Percentiles rank a stretch among this genome's conserved stretches.
Evolutionary conservation across 2,329 filamentous ascomycete genomes (phyloP).

Genomic region (Verruconis gallopava): DNA sequence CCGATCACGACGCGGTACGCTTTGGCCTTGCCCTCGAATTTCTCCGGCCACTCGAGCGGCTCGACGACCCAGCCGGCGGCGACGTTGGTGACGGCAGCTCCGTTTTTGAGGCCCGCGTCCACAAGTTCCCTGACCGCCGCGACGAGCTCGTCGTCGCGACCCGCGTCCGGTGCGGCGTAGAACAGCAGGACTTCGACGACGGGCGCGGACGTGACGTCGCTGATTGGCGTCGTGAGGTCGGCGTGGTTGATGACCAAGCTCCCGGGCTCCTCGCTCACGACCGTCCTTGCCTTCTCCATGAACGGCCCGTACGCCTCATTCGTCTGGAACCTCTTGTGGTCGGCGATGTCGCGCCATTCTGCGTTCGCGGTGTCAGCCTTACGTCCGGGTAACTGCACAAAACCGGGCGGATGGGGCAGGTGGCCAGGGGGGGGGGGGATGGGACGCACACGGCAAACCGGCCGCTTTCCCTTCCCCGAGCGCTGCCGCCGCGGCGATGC

Average conservation of each 20-base stretch:
- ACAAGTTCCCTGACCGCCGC: slow-evolving; percentile 26
- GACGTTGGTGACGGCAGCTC: slow-evolving; percentile 17
- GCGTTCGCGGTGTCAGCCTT: background rate
- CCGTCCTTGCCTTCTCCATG: slow-evolving; percentile 17
- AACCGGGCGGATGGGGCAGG: no score
- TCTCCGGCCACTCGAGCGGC: slow-evolving; percentile 13
- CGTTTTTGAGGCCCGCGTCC: slow-evolving; percentile 20
- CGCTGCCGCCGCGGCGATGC: no score
- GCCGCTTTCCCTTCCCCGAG: no score
- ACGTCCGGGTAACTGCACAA: no score
- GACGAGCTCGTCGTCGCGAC: slow-evolving; percentile 19
- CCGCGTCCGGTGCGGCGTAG: slow-evolving; percentile 27
- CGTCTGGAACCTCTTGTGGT: slow-evolving; percentile 29
- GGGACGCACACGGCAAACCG: no score
- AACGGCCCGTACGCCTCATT: slow-evolving; percentile 27
- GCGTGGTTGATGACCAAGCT: slow-evolving; percentile 22
- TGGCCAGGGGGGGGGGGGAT: no score
- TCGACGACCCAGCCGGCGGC: slow-evolving; percentile 26
- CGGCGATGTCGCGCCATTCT: slow-evolving; percentile 32
- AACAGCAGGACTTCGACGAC: slow-evolving; percentile 37
- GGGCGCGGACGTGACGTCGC: slow-evolving; percentile 25
- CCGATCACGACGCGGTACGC: slow-evolving; percentile 34
- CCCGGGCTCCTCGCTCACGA: slow-evolving; percentile 17
- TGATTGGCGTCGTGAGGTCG: slow-evolving; percentile 17
- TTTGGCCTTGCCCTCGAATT: slow-evolving; percentile 23